Evolutionary conservation across 2,329 filamentous ascomycete species (phyloP).

Genomic region (Colletotrichum liriopes): DNA sequence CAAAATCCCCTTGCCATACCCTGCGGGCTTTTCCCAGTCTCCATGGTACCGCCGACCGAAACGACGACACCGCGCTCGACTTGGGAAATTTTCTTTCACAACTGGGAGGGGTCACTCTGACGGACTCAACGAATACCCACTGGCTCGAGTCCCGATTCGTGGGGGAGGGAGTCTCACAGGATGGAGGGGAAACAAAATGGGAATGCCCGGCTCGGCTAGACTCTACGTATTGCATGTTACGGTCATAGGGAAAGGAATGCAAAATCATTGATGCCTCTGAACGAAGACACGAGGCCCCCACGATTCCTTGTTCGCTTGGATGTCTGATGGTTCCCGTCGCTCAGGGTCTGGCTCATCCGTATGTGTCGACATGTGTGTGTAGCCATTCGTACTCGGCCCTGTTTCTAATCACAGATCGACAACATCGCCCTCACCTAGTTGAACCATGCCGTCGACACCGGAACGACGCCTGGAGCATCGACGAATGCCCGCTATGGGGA

Average conservation of each 20-base stretch:
- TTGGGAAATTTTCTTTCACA: slow-evolving; percentile 27
- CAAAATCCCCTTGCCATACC: slow-evolving; percentile 46
- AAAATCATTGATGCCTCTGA: slow-evolving; percentile 48
- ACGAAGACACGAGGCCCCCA: slow-evolving; percentile 37
- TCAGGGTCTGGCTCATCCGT: not conserved
- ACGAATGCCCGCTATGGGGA: not conserved
- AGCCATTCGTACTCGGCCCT: not conserved
- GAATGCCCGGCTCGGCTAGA: slow-evolving; percentile 46
- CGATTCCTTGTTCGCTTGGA: not conserved
- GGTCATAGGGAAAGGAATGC: slow-evolving; percentile 64
- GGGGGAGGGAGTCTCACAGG: slow-evolving; percentile 45
- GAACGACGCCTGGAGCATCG: not conserved
- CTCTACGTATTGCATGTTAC: slow-evolving; percentile 60
- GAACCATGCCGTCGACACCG: too few relatives aligned
- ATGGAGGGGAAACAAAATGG: slow-evolving; percentile 45
- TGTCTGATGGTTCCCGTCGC: not conserved
- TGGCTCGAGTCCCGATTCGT: slow-evolving; percentile 42
- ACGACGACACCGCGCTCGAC: slow-evolving; percentile 41
- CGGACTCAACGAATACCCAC: slow-evolving; percentile 35
- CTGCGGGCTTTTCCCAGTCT: slow-evolving; percentile 45
- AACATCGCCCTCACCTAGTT: not conserved
- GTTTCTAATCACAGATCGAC: not conserved
- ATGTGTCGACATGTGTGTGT: too few relatives aligned
- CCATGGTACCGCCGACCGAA: slow-evolving; percentile 39
- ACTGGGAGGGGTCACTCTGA: slow-evolving; percentile 35